Evolutionary conservation across 768 basidiomycete genomes (phyloP).

Genomic region (Neoboletus magnificus): DNA sequence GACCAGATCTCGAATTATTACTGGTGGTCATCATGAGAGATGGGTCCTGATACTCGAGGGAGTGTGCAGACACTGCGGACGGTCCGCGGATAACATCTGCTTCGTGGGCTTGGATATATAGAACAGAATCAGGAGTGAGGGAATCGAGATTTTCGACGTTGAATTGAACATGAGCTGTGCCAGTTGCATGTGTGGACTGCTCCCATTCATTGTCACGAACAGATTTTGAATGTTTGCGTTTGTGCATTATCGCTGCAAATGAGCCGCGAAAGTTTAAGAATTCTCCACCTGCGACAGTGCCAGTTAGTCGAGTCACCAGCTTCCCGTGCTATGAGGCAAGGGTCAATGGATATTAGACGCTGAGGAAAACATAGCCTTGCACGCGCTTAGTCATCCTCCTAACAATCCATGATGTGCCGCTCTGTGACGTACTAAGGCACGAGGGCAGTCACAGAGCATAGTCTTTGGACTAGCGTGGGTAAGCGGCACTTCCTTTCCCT

Average conservation of each 20-base stretch:
- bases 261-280: not conserved
- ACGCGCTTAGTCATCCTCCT: not conserved
- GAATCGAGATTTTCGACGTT: not conserved
- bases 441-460: no score
- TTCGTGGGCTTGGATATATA: conserved; percentile 72
- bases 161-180: not conserved
- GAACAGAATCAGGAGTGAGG: conserved; percentile 23
- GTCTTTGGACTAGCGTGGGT: no score
- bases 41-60: conserved; percentile 30
- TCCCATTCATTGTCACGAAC: conserved; percentile 11
- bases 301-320: not conserved
- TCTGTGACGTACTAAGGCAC: no score
- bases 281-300: not conserved
- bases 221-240: conserved; percentile 24
- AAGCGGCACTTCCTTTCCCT: no score
- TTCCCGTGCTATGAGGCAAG: not conserved
- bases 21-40: conserved; percentile 3
- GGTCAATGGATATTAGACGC: not conserved
- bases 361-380: not conserved
- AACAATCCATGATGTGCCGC: no score
- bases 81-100: conserved; percentile 64
- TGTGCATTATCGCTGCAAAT: conserved; percentile 15
- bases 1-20: conserved; percentile 26
- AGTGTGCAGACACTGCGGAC: conserved; percentile 35
- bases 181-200: not conserved